Evolutionary conservation across 2,329 filamentous ascomycete species (phyloP).

Genomic region (Fusarium cicatricum): DNA sequence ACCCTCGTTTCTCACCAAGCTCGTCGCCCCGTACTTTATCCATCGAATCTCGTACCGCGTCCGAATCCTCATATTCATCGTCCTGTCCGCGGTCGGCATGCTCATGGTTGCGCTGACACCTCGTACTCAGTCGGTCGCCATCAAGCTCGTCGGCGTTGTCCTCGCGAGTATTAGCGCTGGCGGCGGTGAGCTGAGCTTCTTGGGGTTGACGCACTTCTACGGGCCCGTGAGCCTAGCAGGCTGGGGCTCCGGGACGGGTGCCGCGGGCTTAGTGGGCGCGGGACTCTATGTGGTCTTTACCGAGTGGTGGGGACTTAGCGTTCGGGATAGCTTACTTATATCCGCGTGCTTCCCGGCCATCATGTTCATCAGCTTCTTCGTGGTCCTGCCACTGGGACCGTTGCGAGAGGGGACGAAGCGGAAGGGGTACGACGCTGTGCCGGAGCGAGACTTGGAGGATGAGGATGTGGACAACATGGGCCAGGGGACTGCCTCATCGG

Average conservation of each 20-base stretch:
- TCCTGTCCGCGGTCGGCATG: slow-evolving; percentile 85
- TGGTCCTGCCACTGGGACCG: slow-evolving; percentile 75
- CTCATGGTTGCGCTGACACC: slow-evolving; percentile 85
- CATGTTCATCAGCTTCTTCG: slow-evolving; percentile 89
- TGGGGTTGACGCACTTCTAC: slow-evolving; percentile 93
- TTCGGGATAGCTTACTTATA: slow-evolving; percentile 76
- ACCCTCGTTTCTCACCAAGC: slow-evolving; percentile 87
- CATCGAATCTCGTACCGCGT: slow-evolving; percentile 82
- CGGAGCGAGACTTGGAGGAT: slow-evolving; percentile 51
- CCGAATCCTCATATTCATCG: slow-evolving; percentile 78
- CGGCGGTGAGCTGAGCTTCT: slow-evolving; percentile 87
- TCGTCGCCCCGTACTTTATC: slow-evolving; percentile 93
- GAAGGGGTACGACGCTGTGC: slow-evolving; percentile 64
- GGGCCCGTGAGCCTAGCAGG: slow-evolving; percentile 85
- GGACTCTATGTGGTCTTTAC: slow-evolving; percentile 89
- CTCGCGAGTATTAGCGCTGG: slow-evolving; percentile 87
- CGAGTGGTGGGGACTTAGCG: slow-evolving; percentile 77
- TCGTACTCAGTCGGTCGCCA: slow-evolving; percentile 67
- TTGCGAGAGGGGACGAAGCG: slow-evolving; percentile 57
- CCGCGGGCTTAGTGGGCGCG: slow-evolving; percentile 85
- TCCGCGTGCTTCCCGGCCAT: slow-evolving; percentile 81
- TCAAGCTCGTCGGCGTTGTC: slow-evolving; percentile 84
- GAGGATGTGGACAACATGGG: slow-evolving; percentile 49
- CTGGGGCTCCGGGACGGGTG: slow-evolving; percentile 93
- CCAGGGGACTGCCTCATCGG: slow-evolving; percentile 54